Base-by-base conservation (phyloP, 192 early-diverging fungal genomes). In the Coemansia sp. region DNA sequence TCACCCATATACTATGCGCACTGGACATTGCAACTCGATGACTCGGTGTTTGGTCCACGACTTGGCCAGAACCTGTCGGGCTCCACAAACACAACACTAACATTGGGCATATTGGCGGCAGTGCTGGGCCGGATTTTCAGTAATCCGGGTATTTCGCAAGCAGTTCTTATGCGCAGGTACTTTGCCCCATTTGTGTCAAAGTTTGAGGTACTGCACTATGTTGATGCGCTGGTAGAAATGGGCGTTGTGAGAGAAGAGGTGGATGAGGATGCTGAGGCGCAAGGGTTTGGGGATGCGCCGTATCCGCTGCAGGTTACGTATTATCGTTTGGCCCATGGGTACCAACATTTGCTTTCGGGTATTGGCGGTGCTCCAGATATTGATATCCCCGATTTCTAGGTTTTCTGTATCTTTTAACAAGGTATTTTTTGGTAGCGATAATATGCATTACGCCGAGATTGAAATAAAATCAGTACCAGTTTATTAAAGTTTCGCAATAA, bases 31-130 rank as follows among this genome's bases (percentile, higher is more conserved):
- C 11, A 15, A 10, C 25, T 68, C 15, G 52, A 58, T 1, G 66
- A 32, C 23, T 22, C 41, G 21, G 58, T 32, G 50, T 62, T 68
- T 63, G 63, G 41, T 51, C 71, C 76, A 6, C 50, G 60, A 17
- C 43, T 79, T 4, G 76, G 76, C 23, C 67, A 70, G 43, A 79
- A 66, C 57, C 27, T 70, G 35, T 56, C 56, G 5, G 76, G 76
- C 35, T 38, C 64, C 12, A 54, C 53, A 32, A 73, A 70, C 49
- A 61, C 43, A 32, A 53, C 49, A 15, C 69, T 64, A 3, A 64
- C 60, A 1, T 2, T 35, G 48, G 63, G 67, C 9, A 65, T 79
- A 60, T 43, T 73, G 51, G 14, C 53, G 15, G 35, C 71, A 15
- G 23, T 79, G 43, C 15, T 66, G 15, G 58, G 76, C 39, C 71